A percentile compares a stretch with the other conserved stretches of the same genome.
Evolutionary conservation across 2,329 filamentous ascomycete species (phyloP).

Genomic region (Sphaceloma murrayae): DNA sequence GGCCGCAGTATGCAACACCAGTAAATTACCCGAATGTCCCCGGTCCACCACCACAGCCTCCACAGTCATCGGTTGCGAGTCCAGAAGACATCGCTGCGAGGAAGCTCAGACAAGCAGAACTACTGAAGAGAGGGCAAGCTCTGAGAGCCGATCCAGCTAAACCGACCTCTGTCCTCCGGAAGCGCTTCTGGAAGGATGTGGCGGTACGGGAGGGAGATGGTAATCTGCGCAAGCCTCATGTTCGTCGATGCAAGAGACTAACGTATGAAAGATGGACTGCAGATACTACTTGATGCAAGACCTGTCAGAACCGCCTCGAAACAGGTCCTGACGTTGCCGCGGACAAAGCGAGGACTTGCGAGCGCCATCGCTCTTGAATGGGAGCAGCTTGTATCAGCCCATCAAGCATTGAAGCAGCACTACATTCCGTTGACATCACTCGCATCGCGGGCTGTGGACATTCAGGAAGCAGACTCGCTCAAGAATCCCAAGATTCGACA

Average conservation of each 20-base stretch:
- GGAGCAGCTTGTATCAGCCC: slow-evolving; percentile 71
- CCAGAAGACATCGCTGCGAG: slow-evolving; percentile 40
- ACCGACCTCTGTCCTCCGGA: slow-evolving; percentile 46
- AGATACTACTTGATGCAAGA: slow-evolving; percentile 66
- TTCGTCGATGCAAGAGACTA: neutral
- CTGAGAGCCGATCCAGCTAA: slow-evolving; percentile 35
- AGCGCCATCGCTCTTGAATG: slow-evolving; percentile 84
- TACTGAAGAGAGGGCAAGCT: slow-evolving; percentile 39
- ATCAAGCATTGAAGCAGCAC: slow-evolving; percentile 77
- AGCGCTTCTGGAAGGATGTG: slow-evolving; percentile 85
- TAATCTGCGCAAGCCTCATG: slow-evolving; percentile 32
- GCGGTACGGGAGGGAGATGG: slow-evolving; percentile 57
- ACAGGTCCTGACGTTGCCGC: slow-evolving; percentile 59
- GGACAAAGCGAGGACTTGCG: slow-evolving; percentile 70
- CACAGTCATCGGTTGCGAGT: slow-evolving; percentile 40
- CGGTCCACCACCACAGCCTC: slow-evolving; percentile 51
- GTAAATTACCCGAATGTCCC: slow-evolving; percentile 48
- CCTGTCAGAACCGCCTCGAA: slow-evolving; percentile 71
- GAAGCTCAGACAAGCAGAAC: slow-evolving; percentile 42
- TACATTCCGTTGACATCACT: slow-evolving; percentile 85
- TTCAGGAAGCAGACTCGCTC: slow-evolving; percentile 55
- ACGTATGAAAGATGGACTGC: slow-evolving; percentile 40
- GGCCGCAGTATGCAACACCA: slow-evolving; percentile 42
- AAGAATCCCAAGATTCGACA: slow-evolving; percentile 47
- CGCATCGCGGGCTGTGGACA: slow-evolving; percentile 72